Evolutionary conservation across 371 early-diverging fungal species (phyloP).

Genomic region (Cokeromyces recurvatus): DNA sequence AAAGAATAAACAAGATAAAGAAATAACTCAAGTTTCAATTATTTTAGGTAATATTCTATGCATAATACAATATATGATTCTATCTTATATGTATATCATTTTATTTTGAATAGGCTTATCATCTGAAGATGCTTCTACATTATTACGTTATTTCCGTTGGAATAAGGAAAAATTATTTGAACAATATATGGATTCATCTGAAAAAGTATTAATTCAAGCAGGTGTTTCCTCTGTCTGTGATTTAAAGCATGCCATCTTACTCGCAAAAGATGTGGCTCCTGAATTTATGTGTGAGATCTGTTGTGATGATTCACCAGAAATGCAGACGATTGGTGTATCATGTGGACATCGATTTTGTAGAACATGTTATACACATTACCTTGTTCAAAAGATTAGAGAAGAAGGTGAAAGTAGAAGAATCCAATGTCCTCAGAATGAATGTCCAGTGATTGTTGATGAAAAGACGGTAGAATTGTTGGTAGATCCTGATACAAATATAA

Average conservation of each 20-base stretch:
- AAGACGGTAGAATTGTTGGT: slow-evolving; percentile 69
- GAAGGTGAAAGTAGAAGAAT: slow-evolving; percentile 87
- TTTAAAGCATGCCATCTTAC: slow-evolving; percentile 10
- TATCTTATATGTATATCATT: too few species aligned
- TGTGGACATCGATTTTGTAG: slow-evolving; percentile 89
- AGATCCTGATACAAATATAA: slow-evolving; percentile 34
- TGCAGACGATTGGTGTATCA: slow-evolving; percentile 62
- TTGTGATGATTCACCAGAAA: slow-evolving; percentile 60
- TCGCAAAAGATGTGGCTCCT: slow-evolving; percentile 21
- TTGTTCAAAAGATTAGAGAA: slow-evolving; percentile 78
- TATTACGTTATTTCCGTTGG: slow-evolving; percentile 84
- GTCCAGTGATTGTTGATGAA: slow-evolving; percentile 79
- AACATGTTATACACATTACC: slow-evolving; percentile 80
- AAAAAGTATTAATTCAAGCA: slow-evolving; percentile 60
- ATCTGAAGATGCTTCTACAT: slow-evolving; percentile 55
- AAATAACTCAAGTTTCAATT: slow-evolving; percentile 38
- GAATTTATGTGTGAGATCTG: slow-evolving; percentile 88
- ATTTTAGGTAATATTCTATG: slow-evolving; percentile 48
- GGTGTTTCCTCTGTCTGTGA: slow-evolving; percentile 57
- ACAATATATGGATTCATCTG: slow-evolving; percentile 77
- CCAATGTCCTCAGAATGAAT: slow-evolving; percentile 78
- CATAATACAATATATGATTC: too few species aligned
- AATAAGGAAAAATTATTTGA: slow-evolving; percentile 92
- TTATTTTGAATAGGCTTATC: too few species aligned
- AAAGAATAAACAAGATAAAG: slow-evolving; percentile 33